phyloP scores from a whole-genome alignment of 495 filamentous ascomycete genomes.

The Recurvomyces mirabilis region DNA sequence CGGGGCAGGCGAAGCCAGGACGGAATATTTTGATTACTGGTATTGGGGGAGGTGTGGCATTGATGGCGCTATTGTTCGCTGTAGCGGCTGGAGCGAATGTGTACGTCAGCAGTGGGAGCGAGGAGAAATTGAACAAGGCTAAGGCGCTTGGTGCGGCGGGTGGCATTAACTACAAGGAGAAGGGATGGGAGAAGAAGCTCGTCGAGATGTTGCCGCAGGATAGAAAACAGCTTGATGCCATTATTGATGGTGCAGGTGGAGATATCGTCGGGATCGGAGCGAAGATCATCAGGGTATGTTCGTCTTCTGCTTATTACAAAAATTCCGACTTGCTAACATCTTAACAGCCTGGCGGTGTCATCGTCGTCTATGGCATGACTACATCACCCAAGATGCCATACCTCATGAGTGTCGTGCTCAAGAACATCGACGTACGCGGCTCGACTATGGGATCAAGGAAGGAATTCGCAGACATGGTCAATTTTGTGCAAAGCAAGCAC shows the following conservation, averaged over 20 bases:
- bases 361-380: conserved; percentile 35
- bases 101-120: conserved; percentile 31
- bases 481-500: conserved; percentile 29
- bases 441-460: conserved; percentile 38
- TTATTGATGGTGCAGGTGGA: conserved; percentile 35
- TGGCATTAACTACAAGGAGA: conserved; percentile 33
- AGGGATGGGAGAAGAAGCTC: conserved; percentile 35
- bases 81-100: conserved; percentile 29
- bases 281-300: conserved; percentile 29
- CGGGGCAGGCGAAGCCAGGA: conserved; percentile 29
- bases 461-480: conserved; percentile 36
- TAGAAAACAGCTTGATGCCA: conserved; percentile 29
- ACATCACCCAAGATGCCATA: conserved; percentile 30
- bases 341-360: conserved; percentile 30
- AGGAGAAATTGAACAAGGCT: conserved; percentile 33
- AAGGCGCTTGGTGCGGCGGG: conserved; percentile 30
- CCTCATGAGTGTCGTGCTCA: conserved; percentile 31
- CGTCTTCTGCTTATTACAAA: no score
- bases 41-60: conserved; percentile 35
- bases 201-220: conserved; percentile 26
- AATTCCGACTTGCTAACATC: conserved; percentile 3
- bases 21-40: conserved; percentile 34
- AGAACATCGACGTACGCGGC: conserved; percentile 34
- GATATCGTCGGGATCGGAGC: conserved; percentile 29
- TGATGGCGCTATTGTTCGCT: conserved; percentile 34